Evolutionary conservation across 139 green algal species (phyloP), one percentile per base, ranked within the genome.

Genomic region (Chloropicon primus): DNA sequence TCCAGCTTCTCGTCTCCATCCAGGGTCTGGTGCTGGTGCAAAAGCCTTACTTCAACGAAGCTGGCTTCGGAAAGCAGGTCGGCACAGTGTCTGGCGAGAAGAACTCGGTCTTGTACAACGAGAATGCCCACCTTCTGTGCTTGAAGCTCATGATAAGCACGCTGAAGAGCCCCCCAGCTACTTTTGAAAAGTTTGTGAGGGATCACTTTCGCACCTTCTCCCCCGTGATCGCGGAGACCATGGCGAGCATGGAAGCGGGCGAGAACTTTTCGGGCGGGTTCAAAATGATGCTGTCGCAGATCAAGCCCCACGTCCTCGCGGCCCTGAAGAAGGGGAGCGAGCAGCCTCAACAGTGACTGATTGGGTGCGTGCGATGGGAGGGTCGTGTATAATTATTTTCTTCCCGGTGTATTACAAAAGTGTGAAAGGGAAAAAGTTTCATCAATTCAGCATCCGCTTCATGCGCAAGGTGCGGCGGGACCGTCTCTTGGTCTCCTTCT

Each of bases 1-100:
- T 93, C 54, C 88, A 94, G 89, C 89, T 97, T 53, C 85, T 97
- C 5, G 81, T 96, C 53, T 94, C 88, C 76, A 95, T 97, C 76
- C 92, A 96, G 82, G 90, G 86, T 0, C 85, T 97, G 26, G 93
- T 97, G 79, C 84, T 97, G 25, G 89, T 94, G 72, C 77, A 83
- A 0, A 83, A 95, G 79, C 92, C 92, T 22, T 97, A 94, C 88
- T 96, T 90, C 87, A 94, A 96, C 72, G 84, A 88, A 25, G 89
- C 91, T 0, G 85, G 83, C n/a, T 81, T 84, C 26, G 87, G 94
- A 23, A 74, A 79, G 2, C 87, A 91, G 78, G 80, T 85, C 0
- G 81, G 81, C 26, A 91, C 81, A 0, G 17, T 75, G 1, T 84
- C 90, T 71, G 89, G 86, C 25, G 71, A 5, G 28, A 54, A 78